phyloP scores from a whole-genome alignment of 768 basidiomycete genomes.

The Mycena latifolia region DNA sequence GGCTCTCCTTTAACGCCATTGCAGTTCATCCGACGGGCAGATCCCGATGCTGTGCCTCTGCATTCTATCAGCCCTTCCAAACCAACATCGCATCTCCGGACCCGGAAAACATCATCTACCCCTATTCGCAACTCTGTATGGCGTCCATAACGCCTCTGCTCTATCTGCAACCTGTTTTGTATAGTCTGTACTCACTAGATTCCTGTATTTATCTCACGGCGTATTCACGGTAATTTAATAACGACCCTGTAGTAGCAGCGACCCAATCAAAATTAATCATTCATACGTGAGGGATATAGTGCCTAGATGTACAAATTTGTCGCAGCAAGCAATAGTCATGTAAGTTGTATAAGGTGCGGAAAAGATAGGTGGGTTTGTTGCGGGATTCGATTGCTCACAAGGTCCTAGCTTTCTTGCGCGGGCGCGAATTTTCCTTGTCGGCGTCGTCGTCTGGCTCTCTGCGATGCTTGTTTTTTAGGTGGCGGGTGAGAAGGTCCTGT shows the following conservation, averaged over 20 bases:
- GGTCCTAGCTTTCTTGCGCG: conserved; percentile 42
- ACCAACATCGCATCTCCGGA: conserved; percentile 52
- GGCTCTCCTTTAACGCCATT: conserved; percentile 84
- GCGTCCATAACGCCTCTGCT: conserved; percentile 64
- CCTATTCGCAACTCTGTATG: conserved; percentile 69
- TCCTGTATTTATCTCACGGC: conserved; percentile 32
- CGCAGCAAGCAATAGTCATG: conserved; percentile 9
- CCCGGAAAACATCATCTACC: conserved; percentile 56
- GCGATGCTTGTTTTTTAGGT: conserved; percentile 70
- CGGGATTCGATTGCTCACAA: neutral
- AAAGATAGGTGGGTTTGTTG: neutral
- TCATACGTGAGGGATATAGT: neutral
- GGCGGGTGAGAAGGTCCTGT: conserved; percentile 76
- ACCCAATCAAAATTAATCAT: conserved; percentile 17
- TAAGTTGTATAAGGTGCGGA: neutral
- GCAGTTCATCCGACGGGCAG: conserved; percentile 88
- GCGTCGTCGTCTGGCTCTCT: conserved; percentile 46
- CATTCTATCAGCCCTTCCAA: conserved; percentile 64
- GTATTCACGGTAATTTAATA: conserved; percentile 26
- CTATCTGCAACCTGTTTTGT: conserved; percentile 28
- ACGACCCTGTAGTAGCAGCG: conserved; percentile 26
- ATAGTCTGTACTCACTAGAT: conserved; percentile 22
- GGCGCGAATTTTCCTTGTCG: conserved; percentile 43
- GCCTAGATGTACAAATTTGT: neutral
- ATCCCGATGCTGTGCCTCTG: conserved; percentile 57